These are phyloP conservation scores for Grammothele lineata DNA, from an alignment of 768 basidiomycete genomes.

Conservation along the genomic window DNA sequence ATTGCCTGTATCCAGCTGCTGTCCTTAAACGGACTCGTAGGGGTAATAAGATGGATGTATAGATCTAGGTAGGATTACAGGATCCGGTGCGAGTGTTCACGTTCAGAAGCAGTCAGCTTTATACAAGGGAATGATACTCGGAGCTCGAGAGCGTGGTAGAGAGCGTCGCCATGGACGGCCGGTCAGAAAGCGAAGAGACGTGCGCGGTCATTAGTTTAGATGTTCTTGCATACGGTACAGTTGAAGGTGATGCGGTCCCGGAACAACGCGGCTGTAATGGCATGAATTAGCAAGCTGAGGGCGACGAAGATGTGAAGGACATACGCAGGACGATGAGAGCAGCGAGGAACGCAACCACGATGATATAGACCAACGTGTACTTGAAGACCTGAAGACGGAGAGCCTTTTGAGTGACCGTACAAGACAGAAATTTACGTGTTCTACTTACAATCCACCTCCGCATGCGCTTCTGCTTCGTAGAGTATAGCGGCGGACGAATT, in stretches of 20 bases:
- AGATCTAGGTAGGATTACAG: conserved; percentile 17
- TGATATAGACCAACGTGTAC: conserved; percentile 78
- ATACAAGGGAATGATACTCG: conserved; percentile 13
- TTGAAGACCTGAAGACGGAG: conserved; percentile 64
- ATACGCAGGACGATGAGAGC: conserved; percentile 80
- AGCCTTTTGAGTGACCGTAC: background rate
- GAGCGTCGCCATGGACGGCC: background rate
- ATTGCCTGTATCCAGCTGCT: too few species aligned
- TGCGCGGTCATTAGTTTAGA: conserved; percentile 43
- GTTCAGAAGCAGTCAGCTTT: conserved; percentile 4
- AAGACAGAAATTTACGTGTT: background rate
- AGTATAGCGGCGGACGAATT: conserved; percentile 90
- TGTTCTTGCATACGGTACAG: conserved; percentile 82
- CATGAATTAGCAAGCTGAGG: conserved; percentile 8
- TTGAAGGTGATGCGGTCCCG: conserved; percentile 70
- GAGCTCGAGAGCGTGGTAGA: conserved; percentile 13
- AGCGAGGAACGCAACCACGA: conserved; percentile 72
- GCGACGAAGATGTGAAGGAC: conserved; percentile 29
- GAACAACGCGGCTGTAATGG: conserved; percentile 67
- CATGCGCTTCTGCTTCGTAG: conserved; percentile 89
- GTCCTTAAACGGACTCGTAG: too few species aligned
- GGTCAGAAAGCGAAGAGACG: conserved; percentile 12
- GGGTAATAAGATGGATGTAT: conserved; percentile 15
- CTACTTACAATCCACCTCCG: conserved; percentile 80
- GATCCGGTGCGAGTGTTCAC: conserved; percentile 12